A percentile compares a stretch with the other conserved stretches of the same genome.
These are phyloP conservation scores for Vachellia pachyceras DNA, from an alignment of 306 rosid genomes.

Conservation along the genomic window DNA sequence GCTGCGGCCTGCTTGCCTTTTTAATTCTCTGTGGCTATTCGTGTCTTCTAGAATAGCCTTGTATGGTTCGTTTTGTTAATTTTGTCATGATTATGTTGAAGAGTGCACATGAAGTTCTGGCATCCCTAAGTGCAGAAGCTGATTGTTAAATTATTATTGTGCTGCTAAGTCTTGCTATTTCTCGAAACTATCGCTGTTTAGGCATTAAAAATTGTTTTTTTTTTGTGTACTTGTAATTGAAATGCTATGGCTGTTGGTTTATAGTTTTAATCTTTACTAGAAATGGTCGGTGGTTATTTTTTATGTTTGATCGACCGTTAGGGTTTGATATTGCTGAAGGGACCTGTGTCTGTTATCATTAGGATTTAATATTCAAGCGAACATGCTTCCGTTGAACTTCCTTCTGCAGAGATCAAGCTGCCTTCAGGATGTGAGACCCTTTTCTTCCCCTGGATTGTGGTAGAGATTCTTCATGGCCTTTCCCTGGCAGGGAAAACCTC, in stretches of 20 bases:
- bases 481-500: neutral
- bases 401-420: conserved; percentile 26
- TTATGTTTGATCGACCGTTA: neutral
- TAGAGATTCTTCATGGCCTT: conserved; percentile 1
- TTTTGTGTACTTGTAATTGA: neutral
- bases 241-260: neutral
- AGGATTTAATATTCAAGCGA: neutral
- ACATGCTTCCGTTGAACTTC: conserved; percentile 30
- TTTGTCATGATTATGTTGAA: neutral
- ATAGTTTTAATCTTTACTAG: neutral
- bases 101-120: neutral
- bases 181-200: neutral
- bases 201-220: neutral
- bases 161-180: neutral
- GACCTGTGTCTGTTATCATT: neutral
- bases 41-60: neutral
- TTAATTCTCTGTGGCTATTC: neutral
- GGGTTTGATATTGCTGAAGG: neutral
- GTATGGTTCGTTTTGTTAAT: neutral
- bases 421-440: conserved; percentile 42
- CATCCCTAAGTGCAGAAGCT: neutral
- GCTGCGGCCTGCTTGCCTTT: neutral
- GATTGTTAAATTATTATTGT: neutral
- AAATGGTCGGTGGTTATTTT: conserved; percentile 2
- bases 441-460: neutral